Percentiles rank a stretch among this genome's conserved stretches.
phyloP scores from a whole-genome alignment of 2,329 filamentous ascomycete genomes.

The Penicillium expansum region DNA sequence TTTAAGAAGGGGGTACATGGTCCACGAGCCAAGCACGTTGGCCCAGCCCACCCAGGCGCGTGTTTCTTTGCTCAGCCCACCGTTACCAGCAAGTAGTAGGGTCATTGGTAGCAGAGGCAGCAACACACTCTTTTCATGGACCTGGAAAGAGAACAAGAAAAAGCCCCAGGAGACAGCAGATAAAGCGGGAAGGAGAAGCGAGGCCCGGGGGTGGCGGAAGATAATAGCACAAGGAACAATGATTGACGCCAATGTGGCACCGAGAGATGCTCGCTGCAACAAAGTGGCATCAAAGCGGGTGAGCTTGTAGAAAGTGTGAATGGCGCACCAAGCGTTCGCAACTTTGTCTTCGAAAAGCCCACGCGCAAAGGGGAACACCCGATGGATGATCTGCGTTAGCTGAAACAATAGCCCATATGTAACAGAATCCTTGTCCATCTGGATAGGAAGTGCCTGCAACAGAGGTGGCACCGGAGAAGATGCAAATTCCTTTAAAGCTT shows the following conservation, averaged over 20 bases:
- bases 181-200: conserved; percentile 74
- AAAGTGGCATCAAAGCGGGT: conserved; percentile 67
- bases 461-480: conserved; percentile 63
- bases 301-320: conserved; percentile 87
- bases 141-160: conserved; percentile 96
- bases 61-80: conserved; percentile 71
- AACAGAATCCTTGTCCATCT: conserved; percentile 62
- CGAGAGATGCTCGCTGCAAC: conserved; percentile 73
- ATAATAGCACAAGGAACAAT: conserved; percentile 75
- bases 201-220: conserved; percentile 72
- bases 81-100: conserved; percentile 72
- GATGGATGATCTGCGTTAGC: conserved; percentile 77
- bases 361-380: conserved; percentile 94
- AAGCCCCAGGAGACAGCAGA: conserved; percentile 91
- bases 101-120: conserved; percentile 94
- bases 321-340: conserved; percentile 94
- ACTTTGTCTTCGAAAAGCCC: conserved; percentile 98
- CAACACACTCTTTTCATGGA: conserved; percentile 96
- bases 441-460: conserved; percentile 55
- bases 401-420: conserved; percentile 77
- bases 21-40: conserved; percentile 86
- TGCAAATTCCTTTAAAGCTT: conserved; percentile 60
- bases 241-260: conserved; percentile 72
- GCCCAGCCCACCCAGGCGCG: conserved; percentile 95
- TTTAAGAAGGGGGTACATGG: conserved; percentile 85